phyloP scores from a whole-genome alignment of 345 rosid species.

The Eucalyptus marginata region DNA sequence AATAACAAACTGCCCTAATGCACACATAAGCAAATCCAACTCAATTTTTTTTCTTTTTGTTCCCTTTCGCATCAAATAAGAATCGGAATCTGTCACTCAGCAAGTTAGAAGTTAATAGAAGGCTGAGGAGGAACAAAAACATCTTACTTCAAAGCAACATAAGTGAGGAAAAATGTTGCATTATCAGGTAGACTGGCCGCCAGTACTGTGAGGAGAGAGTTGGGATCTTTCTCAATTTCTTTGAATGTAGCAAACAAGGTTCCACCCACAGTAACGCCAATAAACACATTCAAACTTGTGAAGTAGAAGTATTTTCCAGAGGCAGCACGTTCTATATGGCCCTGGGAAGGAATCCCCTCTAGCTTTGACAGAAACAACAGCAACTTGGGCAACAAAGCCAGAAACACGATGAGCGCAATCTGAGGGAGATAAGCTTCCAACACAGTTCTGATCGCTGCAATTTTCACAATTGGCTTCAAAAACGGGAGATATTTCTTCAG shows the following conservation, averaged over 20 bases:
- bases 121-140: neutral
- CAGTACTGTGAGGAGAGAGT: constrained; percentile 13
- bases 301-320: constrained; percentile 89
- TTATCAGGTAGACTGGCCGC: constrained; percentile 56
- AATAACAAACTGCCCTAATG: neutral
- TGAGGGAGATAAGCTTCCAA: constrained; percentile 89
- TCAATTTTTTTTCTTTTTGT: neutral
- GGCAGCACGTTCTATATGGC: constrained; percentile 73
- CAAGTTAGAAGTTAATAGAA: neutral
- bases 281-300: constrained; percentile 56
- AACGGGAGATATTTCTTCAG: constrained; percentile 61
- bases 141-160: constrained; percentile 72
- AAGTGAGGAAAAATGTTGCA: constrained; percentile 89
- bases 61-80: neutral
- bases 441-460: constrained; percentile 30
- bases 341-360: constrained; percentile 68
- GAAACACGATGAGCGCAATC: constrained; percentile 53
- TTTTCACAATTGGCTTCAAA: constrained; percentile 40
- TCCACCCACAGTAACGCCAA: constrained; percentile 77
- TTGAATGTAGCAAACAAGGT: constrained; percentile 46
- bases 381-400: constrained; percentile 61
- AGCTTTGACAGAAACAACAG: constrained; percentile 72
- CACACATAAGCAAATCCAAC: neutral
- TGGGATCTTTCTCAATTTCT: constrained; percentile 23
- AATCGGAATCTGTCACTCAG: neutral